Conservation (phyloP, 768 basidiomycete genomes). For the Collybia sp. region DNA sequence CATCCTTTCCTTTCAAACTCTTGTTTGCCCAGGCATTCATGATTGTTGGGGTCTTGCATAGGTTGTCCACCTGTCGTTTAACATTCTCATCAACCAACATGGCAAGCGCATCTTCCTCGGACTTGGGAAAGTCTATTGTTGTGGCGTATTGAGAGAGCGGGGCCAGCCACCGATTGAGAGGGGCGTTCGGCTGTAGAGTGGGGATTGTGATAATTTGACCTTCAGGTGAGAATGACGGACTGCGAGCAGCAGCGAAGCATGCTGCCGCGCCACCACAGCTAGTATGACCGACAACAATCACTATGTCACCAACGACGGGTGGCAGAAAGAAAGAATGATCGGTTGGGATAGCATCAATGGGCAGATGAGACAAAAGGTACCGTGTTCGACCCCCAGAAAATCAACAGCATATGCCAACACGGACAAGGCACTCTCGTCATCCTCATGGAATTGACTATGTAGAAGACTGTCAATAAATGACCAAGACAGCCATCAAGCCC, state of each 20-base stretch:
- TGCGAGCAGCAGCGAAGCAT: conserved; percentile 41
- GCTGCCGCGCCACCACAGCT: conserved; percentile 75
- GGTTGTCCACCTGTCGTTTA: conserved; percentile 45
- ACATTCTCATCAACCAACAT: conserved; percentile 58
- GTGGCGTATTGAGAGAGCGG: conserved; percentile 56
- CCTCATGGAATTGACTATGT: conserved; percentile 72
- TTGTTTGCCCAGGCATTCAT: conserved; percentile 42
- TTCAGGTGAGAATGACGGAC: conserved; percentile 21
- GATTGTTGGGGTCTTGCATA: conserved; percentile 42
- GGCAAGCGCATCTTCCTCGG: conserved; percentile 29
- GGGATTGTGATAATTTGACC: conserved; percentile 28
- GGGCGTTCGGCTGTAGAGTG: conserved; percentile 30
- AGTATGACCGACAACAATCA: conserved; percentile 80
- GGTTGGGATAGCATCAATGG: conserved; percentile 21
- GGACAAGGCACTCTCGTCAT: conserved; percentile 69
- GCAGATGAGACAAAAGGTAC: conserved; percentile 37
- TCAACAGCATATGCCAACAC: conserved; percentile 74
- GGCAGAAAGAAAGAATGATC: conserved; percentile 10
- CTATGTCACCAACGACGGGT: conserved; percentile 29
- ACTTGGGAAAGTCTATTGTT: conserved; percentile 36
- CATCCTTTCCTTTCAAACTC: conserved; percentile 34
- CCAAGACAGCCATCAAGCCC: not conserved
- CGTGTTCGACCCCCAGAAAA: conserved; percentile 69
- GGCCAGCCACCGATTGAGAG: conserved; percentile 68
- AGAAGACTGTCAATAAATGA: conserved; percentile 1